Evolutionary conservation across 768 basidiomycete species (phyloP).

Genomic region (Suillus subaureus): DNA sequence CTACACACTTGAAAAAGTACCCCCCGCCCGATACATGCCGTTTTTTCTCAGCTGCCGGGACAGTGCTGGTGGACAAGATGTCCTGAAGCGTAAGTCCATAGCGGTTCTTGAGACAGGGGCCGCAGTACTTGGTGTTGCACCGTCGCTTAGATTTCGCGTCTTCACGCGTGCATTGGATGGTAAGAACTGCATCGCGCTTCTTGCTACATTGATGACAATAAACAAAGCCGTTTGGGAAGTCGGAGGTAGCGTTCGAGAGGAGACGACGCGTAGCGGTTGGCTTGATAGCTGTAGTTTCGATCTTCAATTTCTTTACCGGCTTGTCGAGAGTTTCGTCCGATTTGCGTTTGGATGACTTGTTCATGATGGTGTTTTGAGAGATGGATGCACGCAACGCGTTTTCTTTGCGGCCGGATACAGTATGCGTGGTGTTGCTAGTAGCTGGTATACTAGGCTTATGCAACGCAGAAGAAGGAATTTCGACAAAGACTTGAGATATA

Average conservation of each 20-base stretch:
- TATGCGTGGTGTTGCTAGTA: conserved; percentile 26
- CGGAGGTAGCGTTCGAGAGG: conserved; percentile 24
- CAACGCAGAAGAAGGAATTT: conserved; percentile 56
- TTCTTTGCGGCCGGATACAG: conserved; percentile 46
- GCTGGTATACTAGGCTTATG: conserved; percentile 21
- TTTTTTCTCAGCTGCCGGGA: conserved; percentile 18
- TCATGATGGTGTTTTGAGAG: conserved; percentile 32
- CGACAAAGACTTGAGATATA: conserved; percentile 55
- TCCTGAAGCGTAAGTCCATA: conserved; percentile 51
- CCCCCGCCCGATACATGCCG: conserved; percentile 32
- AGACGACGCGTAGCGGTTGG: conserved; percentile 17
- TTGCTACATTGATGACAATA: conserved; percentile 76
- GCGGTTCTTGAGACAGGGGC: conserved; percentile 64
- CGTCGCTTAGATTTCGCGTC: conserved; percentile 36
- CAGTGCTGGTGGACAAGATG: conserved; percentile 43
- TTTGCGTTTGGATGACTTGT: conserved; percentile 52
- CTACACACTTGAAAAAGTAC: conserved; percentile 56
- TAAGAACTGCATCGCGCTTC: conserved; percentile 52
- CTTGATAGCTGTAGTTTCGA: conserved; percentile 21
- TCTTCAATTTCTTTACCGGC: conserved; percentile 24
- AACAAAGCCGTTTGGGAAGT: conserved; percentile 42
- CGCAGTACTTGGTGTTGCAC: conserved; percentile 66
- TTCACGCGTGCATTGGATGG: conserved; percentile 41
- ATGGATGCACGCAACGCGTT: conserved; percentile 37
- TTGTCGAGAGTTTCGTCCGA: conserved; percentile 35